phyloP scores from a whole-genome alignment of 371 early-diverging fungal species.

The Sporodiniella umbellata region DNA sequence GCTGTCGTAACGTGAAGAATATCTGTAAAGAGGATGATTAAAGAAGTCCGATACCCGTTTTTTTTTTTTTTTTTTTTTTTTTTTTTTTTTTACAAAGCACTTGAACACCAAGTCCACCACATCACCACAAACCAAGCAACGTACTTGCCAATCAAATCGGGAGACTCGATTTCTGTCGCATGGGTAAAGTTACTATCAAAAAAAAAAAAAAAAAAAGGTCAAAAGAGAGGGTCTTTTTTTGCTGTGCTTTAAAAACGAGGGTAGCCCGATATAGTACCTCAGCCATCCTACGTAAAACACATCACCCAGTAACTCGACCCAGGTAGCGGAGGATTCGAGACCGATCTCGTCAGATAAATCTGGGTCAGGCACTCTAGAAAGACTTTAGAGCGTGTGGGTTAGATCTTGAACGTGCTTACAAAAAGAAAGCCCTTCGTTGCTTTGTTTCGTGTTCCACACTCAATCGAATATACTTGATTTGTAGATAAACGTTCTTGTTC shows the following conservation, averaged over 20 bases:
- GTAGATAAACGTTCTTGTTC: slow-evolving; percentile 39
- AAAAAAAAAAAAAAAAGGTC: too few species aligned
- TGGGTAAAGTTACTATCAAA: slow-evolving; percentile 45
- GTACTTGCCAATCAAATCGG: slow-evolving; percentile 31
- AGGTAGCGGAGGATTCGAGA: slow-evolving; percentile 41
- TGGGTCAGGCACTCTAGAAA: slow-evolving; percentile 37
- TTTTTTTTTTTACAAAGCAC: slow-evolving; percentile 48
- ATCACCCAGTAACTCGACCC: slow-evolving; percentile 47
- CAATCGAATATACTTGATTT: slow-evolving; percentile 19
- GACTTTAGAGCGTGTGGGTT: not conserved
- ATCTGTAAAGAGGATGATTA: slow-evolving; percentile 1
- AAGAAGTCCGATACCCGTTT: too few species aligned
- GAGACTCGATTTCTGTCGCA: slow-evolving; percentile 41
- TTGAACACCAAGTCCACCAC: slow-evolving; percentile 64
- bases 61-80: too few species aligned
- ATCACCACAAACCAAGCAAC: slow-evolving; percentile 57
- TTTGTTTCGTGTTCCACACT: slow-evolving; percentile 16
- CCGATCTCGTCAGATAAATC: slow-evolving; percentile 51
- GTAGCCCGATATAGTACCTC: slow-evolving; percentile 12
- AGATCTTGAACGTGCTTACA: slow-evolving; percentile 2
- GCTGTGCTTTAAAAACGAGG: not conserved
- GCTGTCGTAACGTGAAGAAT: slow-evolving; percentile 44
- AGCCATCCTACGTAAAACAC: slow-evolving; percentile 51
- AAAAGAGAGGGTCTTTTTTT: too few species aligned
- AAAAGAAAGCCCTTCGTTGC: slow-evolving; percentile 25